Base-by-base conservation (phyloP, 2,329 filamentous ascomycete genomes). In the Ascochyta pisi region DNA sequence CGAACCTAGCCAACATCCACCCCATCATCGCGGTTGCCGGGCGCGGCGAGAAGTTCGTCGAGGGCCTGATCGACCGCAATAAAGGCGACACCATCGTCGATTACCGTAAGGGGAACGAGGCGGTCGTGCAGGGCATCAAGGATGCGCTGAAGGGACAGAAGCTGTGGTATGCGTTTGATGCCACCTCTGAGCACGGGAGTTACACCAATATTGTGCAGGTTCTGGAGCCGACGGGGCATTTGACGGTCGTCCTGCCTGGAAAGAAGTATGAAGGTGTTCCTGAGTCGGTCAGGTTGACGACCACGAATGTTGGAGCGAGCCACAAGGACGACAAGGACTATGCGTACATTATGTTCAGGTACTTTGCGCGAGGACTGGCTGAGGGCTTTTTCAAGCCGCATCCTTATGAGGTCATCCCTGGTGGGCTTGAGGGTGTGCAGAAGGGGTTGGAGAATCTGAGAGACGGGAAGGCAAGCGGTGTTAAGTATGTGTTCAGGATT, bases 401-500 rank as follows among this genome's bases (percentile, higher is more conserved):
- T 67, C 81, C 81, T 38, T 71, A 76, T 40, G 82, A 85, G 69
- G 76, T 86, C 12, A 70, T 85, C 1, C 73, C 79, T 0, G 83
- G 84, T 3, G 86, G 85, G 0, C 63, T 89, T 46, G 76, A 69
- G 4, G 84, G 85, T 0, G 70, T 88, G 2, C 74, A 86, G 64
- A 73, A 66, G 31, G 86, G 76, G 0, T 66, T 89, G 71, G 70
- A 72, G 61, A 82, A 84, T 59, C 69, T 90, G 66, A 84, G 81
- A 68, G 79, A 78, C 26, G 87, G 87, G 0, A 85, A 84, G 71
- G 85, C 83, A 22, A 87, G 83, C 64, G 87, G 81, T 1, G 78
- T 84, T 0, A 90, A 90, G 74, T 89, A 87, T 76, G 82, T 89
- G 0, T 84, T 85, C 64, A 77, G 76, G 58, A 81, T 86, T 70